Evolutionary conservation across 2,329 filamentous ascomycete genomes (phyloP).

Genomic region (Blastomyces gilchristii): DNA sequence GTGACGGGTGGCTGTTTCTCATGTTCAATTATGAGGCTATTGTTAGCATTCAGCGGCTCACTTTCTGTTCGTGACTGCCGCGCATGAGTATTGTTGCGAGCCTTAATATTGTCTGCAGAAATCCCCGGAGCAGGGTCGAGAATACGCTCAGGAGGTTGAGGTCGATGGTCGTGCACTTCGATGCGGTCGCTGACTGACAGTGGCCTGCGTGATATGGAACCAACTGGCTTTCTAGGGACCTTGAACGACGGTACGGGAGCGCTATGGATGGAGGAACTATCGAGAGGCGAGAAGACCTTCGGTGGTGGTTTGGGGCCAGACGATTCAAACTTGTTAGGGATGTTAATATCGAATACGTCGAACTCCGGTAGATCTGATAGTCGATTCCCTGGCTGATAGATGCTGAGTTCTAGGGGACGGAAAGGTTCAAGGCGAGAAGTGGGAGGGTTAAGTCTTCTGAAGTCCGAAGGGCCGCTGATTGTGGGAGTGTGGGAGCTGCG

Average conservation of each 20-base stretch:
- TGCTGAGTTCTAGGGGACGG: conserved; percentile 39
- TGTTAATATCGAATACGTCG: conserved; percentile 28
- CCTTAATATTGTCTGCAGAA: conserved; percentile 6
- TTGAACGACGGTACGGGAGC: conserved; percentile 15
- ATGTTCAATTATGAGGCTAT: background rate
- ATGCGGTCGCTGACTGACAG: conserved; percentile 19
- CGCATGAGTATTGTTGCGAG: background rate
- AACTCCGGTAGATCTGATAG: conserved; percentile 39
- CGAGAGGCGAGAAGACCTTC: conserved; percentile 23
- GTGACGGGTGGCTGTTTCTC: background rate
- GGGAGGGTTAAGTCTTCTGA: conserved; percentile 27
- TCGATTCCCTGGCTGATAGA: conserved; percentile 35
- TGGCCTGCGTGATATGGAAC: conserved; percentile 23
- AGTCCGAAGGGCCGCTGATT: conserved; percentile 37
- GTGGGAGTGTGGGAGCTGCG: conserved; percentile 25
- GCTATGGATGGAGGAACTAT: conserved; percentile 1
- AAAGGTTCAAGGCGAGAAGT: conserved; percentile 20
- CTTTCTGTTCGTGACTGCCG: conserved; percentile 6
- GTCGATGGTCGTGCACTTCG: conserved; percentile 15
- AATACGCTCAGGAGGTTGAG: conserved; percentile 26
- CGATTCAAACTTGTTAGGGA: conserved; percentile 17
- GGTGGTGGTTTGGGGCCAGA: conserved; percentile 21
- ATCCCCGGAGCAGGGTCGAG: conserved; percentile 16
- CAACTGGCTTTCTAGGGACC: conserved; percentile 29
- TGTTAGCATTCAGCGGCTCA: conserved; percentile 13